Percentiles rank a stretch among this genome's conserved stretches.
phyloP scores from a whole-genome alignment of 306 rosid genomes.

The Prosopis cineraria region DNA sequence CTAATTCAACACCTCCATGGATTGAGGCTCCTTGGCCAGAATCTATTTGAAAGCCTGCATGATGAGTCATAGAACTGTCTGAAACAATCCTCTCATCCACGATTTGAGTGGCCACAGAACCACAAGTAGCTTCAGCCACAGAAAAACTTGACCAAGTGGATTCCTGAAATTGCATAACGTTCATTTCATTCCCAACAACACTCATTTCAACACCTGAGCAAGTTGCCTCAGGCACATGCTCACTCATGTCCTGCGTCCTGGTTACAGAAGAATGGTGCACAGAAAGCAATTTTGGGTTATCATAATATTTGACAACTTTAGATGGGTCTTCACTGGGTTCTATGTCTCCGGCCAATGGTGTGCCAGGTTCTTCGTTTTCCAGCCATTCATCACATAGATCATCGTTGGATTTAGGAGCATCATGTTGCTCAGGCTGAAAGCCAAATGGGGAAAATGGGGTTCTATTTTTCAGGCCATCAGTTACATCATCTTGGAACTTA shows the following conservation, averaged over 20 bases:
- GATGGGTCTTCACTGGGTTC: constrained; percentile 35
- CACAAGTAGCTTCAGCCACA: constrained; percentile 8
- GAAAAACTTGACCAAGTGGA: constrained; percentile 28
- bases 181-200: constrained; percentile 36
- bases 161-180: constrained; percentile 37
- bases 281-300: constrained; percentile 27
- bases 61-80: constrained; percentile 27
- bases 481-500: constrained; percentile 37
- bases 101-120: constrained; percentile 24
- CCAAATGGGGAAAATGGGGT: constrained; percentile 29
- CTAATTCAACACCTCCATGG: constrained; percentile 15
- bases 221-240: constrained; percentile 26
- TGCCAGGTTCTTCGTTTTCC: constrained; percentile 45
- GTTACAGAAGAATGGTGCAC: constrained; percentile 29
- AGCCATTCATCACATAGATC: constrained; percentile 54
- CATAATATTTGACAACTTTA: constrained; percentile 24
- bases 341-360: constrained; percentile 32
- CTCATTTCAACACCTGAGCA: constrained; percentile 40
- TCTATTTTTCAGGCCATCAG: constrained; percentile 26
- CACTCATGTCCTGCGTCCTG: constrained; percentile 35
- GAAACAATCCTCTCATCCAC: constrained; percentile 33
- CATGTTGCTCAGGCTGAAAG: constrained; percentile 29
- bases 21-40: constrained; percentile 30
- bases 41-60: constrained; percentile 32
- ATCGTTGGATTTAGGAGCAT: constrained; percentile 35